Conservation (phyloP, 148 eudicot genomes). For the Chenopodium suecicum region DNA sequence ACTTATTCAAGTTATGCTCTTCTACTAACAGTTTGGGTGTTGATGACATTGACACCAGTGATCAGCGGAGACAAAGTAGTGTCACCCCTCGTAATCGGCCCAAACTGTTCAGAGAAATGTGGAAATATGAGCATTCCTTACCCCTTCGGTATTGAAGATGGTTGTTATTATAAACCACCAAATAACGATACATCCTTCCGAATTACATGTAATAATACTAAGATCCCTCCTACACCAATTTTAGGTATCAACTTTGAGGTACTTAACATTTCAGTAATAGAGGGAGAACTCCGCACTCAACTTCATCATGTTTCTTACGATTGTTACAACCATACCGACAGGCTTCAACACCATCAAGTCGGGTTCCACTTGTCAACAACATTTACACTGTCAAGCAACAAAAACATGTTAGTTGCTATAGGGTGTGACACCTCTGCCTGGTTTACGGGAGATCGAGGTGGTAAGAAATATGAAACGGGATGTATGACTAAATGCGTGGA, state of each 20-base stretch:
- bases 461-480: not conserved
- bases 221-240: not conserved
- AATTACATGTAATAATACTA: not conserved
- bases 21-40: not conserved
- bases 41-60: not conserved
- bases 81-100: not conserved
- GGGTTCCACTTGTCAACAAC: not conserved
- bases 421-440: slow-evolving; percentile 10
- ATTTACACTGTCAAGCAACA: not conserved
- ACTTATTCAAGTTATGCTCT: not conserved
- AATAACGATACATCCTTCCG: not conserved
- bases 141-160: slow-evolving; percentile 28
- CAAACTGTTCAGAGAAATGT: slow-evolving; percentile 23
- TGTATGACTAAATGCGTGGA: slow-evolving; percentile 1
- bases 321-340: too few relatives aligned
- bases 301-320: too few relatives aligned
- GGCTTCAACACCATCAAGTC: too few relatives aligned
- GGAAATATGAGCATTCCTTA: slow-evolving; percentile 24
- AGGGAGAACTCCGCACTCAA: not conserved
- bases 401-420: not conserved
- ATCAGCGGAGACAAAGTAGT: not conserved
- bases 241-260: not conserved
- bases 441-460: not conserved
- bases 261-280: not conserved
- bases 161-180: slow-evolving; percentile 6